Evolutionary conservation across 495 filamentous ascomycete genomes (phyloP).

Genomic region (Pseudevernia furfuracea): DNA sequence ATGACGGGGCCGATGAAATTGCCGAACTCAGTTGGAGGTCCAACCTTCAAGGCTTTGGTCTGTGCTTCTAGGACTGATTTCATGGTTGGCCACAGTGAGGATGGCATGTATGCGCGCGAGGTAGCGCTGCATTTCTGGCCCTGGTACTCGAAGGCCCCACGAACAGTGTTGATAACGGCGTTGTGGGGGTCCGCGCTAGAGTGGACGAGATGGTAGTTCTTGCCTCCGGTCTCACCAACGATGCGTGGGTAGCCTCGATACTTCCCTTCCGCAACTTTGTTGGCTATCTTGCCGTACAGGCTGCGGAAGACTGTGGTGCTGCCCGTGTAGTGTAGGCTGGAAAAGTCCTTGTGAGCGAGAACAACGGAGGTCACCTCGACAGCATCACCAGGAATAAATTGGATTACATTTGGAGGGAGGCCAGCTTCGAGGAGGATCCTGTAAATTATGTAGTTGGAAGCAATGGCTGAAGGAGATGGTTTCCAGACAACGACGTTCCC

Average conservation of each 20-base stretch:
- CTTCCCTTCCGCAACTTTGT: conserved; percentile 56
- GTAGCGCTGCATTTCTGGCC: conserved; percentile 86
- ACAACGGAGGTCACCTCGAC: conserved; percentile 62
- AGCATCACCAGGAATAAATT: conserved; percentile 75
- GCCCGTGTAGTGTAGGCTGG: conserved; percentile 73
- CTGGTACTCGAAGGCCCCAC: conserved; percentile 83
- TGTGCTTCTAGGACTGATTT: conserved; percentile 53
- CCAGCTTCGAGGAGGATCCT: conserved; percentile 84
- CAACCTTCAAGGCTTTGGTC: conserved; percentile 58
- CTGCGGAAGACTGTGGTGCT: conserved; percentile 74
- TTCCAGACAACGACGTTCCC: conserved; percentile 90
- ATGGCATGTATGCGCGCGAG: conserved; percentile 66
- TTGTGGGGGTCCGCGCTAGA: conserved; percentile 64
- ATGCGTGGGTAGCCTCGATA: conserved; percentile 74
- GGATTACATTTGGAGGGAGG: conserved; percentile 69
- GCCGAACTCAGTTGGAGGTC: conserved; percentile 58
- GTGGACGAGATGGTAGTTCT: conserved; percentile 87
- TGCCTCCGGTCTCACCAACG: conserved; percentile 81
- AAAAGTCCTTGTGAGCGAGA: conserved; percentile 61
- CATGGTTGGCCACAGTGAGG: conserved; percentile 53
- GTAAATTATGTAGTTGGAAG: conserved; percentile 67
- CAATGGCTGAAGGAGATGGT: conserved; percentile 69
- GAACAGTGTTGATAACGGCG: conserved; percentile 71
- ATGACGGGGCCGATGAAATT: conserved; percentile 54
- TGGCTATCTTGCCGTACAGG: conserved; percentile 63